Evolutionary conservation across 345 rosid genomes (phyloP).

Genomic region (Pelargonium nanum): DNA sequence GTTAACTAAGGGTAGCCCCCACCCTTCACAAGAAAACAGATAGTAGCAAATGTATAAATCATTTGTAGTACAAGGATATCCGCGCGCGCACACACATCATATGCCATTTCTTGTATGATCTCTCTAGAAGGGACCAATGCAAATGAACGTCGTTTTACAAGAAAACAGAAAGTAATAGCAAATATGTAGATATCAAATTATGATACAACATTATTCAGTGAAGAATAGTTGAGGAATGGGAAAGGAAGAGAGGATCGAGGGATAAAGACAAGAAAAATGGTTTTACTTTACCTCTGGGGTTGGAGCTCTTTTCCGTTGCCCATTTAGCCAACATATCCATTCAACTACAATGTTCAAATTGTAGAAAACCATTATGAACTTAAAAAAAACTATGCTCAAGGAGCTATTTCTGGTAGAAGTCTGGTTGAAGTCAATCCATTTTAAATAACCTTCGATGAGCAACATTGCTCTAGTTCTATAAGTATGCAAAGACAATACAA

Average conservation of each 20-base stretch:
- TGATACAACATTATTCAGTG: too few relatives aligned
- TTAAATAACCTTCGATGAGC: neutral
- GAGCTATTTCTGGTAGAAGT: neutral
- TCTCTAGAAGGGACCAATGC: too few relatives aligned
- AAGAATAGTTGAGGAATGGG: too few relatives aligned
- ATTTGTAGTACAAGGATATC: too few relatives aligned
- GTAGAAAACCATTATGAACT: neutral
- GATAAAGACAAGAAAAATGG: neutral
- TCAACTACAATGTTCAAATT: slow-evolving; percentile 53
- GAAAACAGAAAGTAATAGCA: too few relatives aligned
- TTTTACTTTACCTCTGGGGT: slow-evolving; percentile 55
- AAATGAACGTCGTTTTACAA: too few relatives aligned
- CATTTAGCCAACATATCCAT: slow-evolving; percentile 98
- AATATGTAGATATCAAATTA: too few relatives aligned
- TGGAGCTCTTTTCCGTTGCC: slow-evolving; percentile 83
- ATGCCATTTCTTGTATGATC: too few relatives aligned
- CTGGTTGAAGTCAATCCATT: neutral
- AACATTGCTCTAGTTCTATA: neutral
- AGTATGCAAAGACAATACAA: neutral
- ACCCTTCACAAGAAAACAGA: too few relatives aligned
- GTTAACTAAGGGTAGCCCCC: too few relatives aligned
- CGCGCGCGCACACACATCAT: too few relatives aligned
- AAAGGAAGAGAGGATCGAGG: neutral
- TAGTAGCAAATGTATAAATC: too few relatives aligned
- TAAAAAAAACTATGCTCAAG: neutral